Evolutionary conservation across 257 asterid species (phyloP).

Genomic region (Marsdenia floribunda): DNA sequence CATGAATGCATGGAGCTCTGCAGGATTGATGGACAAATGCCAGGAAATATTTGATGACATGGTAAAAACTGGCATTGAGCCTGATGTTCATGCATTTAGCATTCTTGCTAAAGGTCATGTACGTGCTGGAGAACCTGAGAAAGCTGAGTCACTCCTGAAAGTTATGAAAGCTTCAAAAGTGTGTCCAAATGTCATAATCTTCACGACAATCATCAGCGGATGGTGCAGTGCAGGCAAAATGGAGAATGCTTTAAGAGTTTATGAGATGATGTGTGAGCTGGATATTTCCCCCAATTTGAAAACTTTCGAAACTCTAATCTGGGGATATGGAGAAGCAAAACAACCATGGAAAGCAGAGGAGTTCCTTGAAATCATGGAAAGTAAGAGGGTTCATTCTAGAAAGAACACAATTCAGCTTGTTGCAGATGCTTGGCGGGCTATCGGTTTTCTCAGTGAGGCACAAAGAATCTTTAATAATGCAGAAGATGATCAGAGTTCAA

Average conservation of each 20-base stretch:
- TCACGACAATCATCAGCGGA: slow-evolving; percentile 92
- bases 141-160: slow-evolving; percentile 58
- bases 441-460: slow-evolving; percentile 63
- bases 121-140: slow-evolving; percentile 69
- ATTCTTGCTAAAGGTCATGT: slow-evolving; percentile 94
- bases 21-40: slow-evolving; percentile 79
- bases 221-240: slow-evolving; percentile 89
- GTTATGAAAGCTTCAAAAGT: slow-evolving; percentile 48
- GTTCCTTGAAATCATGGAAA: slow-evolving; percentile 57
- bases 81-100: slow-evolving; percentile 76
- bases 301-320: slow-evolving; percentile 80
- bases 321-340: slow-evolving; percentile 95
- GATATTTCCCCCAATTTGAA: slow-evolving; percentile 67
- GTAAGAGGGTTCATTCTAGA: slow-evolving; percentile 45
- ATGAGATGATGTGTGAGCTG: slow-evolving; percentile 53
- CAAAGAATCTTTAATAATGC: slow-evolving; percentile 37
- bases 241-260: slow-evolving; percentile 57
- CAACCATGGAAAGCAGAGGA: slow-evolving; percentile 91
- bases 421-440: slow-evolving; percentile 84
- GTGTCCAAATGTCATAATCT: slow-evolving; percentile 72
- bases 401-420: slow-evolving; percentile 65
- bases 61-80: slow-evolving; percentile 65
- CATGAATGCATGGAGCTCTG: slow-evolving; percentile 93
- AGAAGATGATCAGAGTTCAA: slow-evolving; percentile 17
- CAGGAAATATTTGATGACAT: slow-evolving; percentile 69